A percentile compares a stretch with the other conserved stretches of the same genome.
Conservation (phyloP, 805 yeast species). For the Ogataea minuta region DNA sequence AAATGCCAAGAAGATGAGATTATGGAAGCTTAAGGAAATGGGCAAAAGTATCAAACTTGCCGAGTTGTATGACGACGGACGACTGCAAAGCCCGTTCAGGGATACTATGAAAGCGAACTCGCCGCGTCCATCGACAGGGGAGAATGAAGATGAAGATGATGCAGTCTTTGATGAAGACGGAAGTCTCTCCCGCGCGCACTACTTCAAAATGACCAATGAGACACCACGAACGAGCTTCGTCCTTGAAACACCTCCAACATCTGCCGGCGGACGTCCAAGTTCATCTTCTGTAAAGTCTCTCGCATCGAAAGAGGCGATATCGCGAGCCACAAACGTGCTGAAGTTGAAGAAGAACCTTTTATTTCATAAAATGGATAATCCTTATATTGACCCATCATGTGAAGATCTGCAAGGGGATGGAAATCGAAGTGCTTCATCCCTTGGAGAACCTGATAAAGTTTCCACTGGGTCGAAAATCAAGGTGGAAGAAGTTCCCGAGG, state of each 20-base stretch:
- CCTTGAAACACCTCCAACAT: constrained; percentile 13
- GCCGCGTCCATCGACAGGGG: constrained; percentile 4
- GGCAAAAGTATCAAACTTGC: constrained; percentile 12
- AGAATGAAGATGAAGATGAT: constrained; percentile 4
- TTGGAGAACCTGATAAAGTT: background rate
- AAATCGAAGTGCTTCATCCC: background rate
- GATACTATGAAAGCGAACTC: background rate
- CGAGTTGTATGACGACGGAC: constrained; percentile 3
- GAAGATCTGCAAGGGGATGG: no score
- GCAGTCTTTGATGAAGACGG: constrained; percentile 2
- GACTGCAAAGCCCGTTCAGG: constrained; percentile 1
- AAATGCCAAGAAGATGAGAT: constrained; percentile 10
- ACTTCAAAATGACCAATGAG: background rate
- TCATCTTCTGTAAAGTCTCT: background rate
- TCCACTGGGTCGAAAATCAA: background rate
- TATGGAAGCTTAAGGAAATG: constrained; percentile 12
- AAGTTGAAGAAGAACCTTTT: constrained; percentile 4
- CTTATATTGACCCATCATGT: no score
- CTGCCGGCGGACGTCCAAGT: constrained; percentile 5
- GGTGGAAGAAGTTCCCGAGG: background rate
- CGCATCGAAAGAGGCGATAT: background rate
- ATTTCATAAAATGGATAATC: background rate
- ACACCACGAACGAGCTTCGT: constrained; percentile 5
- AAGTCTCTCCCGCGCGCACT: background rate
- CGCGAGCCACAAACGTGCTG: constrained; percentile 2